These are phyloP conservation scores for Lasiodiplodia hormozganensis DNA, from an alignment of 2,329 filamentous ascomycete genomes.

Conservation along the genomic window DNA sequence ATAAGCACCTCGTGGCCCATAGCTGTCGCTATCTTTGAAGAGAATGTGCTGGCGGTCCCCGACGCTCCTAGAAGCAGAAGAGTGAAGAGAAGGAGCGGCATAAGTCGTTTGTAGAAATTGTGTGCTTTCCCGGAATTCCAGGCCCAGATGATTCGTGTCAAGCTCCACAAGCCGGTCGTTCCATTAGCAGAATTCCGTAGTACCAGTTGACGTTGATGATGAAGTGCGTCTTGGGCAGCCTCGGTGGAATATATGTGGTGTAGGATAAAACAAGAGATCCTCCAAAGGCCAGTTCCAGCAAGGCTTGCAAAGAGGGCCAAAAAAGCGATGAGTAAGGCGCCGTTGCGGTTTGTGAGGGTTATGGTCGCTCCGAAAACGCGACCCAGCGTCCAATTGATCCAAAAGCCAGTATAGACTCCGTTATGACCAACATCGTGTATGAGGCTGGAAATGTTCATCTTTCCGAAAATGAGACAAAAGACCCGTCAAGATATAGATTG, in stretches of 20 bases:
- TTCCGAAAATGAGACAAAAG: neutral
- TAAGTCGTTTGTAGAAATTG: slow-evolving; percentile 1
- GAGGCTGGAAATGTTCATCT: neutral
- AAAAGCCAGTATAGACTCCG: slow-evolving; percentile 31
- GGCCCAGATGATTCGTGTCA: slow-evolving; percentile 17
- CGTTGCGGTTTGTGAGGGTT: slow-evolving; percentile 31
- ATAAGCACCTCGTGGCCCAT: slow-evolving; percentile 43
- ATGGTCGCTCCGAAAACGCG: slow-evolving; percentile 33
- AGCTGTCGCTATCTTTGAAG: slow-evolving; percentile 41
- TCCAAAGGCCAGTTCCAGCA: slow-evolving; percentile 38
- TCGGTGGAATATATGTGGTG: slow-evolving; percentile 35
- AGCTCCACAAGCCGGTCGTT: slow-evolving; percentile 27
- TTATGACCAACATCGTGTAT: neutral
- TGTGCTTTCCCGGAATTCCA: slow-evolving; percentile 26
- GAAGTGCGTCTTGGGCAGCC: slow-evolving; percentile 38
- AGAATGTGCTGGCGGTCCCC: slow-evolving; percentile 41
- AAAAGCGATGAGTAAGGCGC: slow-evolving; percentile 36
- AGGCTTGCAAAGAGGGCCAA: slow-evolving; percentile 35
- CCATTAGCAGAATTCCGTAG: slow-evolving; percentile 42
- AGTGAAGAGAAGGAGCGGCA: slow-evolving; percentile 37
- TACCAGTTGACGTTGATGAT: slow-evolving; percentile 44
- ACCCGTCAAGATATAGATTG: too few species aligned
- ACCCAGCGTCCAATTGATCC: slow-evolving; percentile 33
- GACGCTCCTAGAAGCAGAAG: slow-evolving; percentile 36
- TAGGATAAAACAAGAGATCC: slow-evolving; percentile 39